A percentile compares a stretch with the other conserved stretches of the same genome.
phyloP scores from a whole-genome alignment of 2,329 filamentous ascomycete genomes.

The Dendrostoma leiphaemia region DNA sequence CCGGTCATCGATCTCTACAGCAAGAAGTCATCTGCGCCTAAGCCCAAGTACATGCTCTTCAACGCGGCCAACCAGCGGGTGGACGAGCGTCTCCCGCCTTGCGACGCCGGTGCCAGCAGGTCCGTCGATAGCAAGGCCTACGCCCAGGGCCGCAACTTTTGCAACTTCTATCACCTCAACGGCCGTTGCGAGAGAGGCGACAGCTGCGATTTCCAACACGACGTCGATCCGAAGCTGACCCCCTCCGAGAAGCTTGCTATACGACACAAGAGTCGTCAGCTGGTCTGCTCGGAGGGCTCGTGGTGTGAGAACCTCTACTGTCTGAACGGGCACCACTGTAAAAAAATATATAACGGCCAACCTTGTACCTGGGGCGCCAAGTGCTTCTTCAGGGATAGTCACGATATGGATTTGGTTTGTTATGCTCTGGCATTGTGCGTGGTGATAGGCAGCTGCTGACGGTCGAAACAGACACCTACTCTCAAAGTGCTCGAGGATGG shows the following conservation, averaged over 20 bases:
- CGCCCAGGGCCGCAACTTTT: slow-evolving; percentile 17
- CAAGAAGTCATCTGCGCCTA: slow-evolving; percentile 3
- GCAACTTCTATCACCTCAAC: slow-evolving; percentile 16
- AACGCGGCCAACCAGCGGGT: slow-evolving; percentile 17
- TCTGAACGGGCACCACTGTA: slow-evolving; percentile 18
- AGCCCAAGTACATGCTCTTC: slow-evolving; percentile 14
- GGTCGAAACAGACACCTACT: not conserved
- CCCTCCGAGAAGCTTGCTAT: slow-evolving; percentile 11
- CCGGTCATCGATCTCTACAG: slow-evolving; percentile 16
- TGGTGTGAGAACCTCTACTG: slow-evolving; percentile 14
- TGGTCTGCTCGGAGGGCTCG: slow-evolving; percentile 6
- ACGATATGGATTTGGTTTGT: slow-evolving; percentile 5
- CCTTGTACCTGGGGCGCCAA: slow-evolving; percentile 9
- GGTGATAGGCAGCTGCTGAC: not conserved
- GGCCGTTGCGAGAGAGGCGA: slow-evolving; percentile 11
- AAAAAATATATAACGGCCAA: slow-evolving; percentile 11
- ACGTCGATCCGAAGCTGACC: slow-evolving; percentile 1
- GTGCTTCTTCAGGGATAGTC: slow-evolving; percentile 17
- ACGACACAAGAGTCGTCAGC: slow-evolving; percentile 19
- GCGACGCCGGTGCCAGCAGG: slow-evolving; percentile 1
- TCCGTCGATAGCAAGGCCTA: slow-evolving; percentile 13
- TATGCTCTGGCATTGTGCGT: not conserved
- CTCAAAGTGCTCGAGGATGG: slow-evolving; percentile 14
- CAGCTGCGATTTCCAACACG: slow-evolving; percentile 13
- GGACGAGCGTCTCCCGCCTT: slow-evolving; percentile 12